Evolutionary conservation across 2,329 filamentous ascomycete species (phyloP).

Genomic region (Pyrenophora graminea): DNA sequence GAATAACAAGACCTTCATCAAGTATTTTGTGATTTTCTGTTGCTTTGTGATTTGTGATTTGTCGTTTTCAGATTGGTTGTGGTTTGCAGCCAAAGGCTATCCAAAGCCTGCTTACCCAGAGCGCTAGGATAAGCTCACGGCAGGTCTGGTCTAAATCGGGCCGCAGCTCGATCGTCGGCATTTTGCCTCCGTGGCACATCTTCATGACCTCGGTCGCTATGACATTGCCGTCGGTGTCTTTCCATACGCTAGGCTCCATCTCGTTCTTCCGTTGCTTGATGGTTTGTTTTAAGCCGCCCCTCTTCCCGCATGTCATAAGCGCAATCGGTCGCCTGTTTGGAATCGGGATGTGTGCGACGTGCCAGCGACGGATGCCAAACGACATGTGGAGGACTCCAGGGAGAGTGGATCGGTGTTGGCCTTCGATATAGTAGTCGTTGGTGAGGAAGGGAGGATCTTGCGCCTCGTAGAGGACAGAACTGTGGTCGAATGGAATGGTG

Average conservation of each 20-base stretch:
- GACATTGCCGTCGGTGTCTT: conserved; percentile 24
- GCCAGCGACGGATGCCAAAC: conserved; percentile 24
- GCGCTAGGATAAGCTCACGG: conserved; percentile 27
- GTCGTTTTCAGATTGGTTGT: neutral
- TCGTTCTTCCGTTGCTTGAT: conserved; percentile 23
- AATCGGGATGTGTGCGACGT: conserved; percentile 21
- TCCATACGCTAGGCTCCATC: conserved; percentile 26
- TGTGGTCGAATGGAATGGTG: conserved; percentile 27
- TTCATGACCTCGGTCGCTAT: conserved; percentile 28
- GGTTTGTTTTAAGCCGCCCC: conserved; percentile 13
- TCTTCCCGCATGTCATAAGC: conserved; percentile 30
- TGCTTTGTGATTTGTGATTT: no score
- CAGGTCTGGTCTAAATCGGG: conserved; percentile 28
- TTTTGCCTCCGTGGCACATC: conserved; percentile 17
- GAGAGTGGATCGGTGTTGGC: conserved; percentile 17
- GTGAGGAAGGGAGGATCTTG: conserved; percentile 28
- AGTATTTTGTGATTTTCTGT: neutral
- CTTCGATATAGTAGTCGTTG: conserved; percentile 29
- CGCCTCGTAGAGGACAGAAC: conserved; percentile 28
- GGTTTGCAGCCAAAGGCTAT: conserved; percentile 24
- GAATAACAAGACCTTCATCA: neutral
- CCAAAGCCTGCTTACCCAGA: conserved; percentile 34
- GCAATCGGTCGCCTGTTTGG: conserved; percentile 16
- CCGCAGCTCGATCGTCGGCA: conserved; percentile 29
- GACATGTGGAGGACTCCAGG: conserved; percentile 27